Percentiles rank a stretch among this genome's conserved stretches.
Evolutionary conservation across 257 asterid genomes (phyloP).

Genomic region (Ehretia macrophylla): DNA sequence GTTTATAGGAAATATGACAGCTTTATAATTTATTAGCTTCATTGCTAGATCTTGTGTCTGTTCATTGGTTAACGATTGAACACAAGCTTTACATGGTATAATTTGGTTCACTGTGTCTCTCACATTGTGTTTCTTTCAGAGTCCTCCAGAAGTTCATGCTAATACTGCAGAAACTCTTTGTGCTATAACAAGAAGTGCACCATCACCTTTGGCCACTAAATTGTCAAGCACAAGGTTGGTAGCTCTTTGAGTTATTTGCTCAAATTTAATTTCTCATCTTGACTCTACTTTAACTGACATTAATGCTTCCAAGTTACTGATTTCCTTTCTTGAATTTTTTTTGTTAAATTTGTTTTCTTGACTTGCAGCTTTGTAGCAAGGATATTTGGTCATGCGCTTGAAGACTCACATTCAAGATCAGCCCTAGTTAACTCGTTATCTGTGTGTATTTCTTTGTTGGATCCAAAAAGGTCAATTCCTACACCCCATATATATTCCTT

Average conservation of each 20-base stretch:
- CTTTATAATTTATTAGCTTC: no score
- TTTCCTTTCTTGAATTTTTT: not conserved
- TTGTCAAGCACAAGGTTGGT: conserved; percentile 85
- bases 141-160: conserved; percentile 92
- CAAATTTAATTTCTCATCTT: conserved; percentile 9
- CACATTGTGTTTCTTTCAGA: conserved; percentile 36
- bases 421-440: conserved; percentile 82
- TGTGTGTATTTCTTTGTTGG: conserved; percentile 88
- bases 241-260: conserved; percentile 4
- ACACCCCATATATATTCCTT: conserved; percentile 67
- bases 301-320: not conserved
- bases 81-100: not conserved
- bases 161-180: conserved; percentile 95
- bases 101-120: not conserved
- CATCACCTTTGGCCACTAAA: conserved; percentile 87
- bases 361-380: conserved; percentile 77
- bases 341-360: conserved; percentile 16
- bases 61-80: no score
- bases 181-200: conserved; percentile 81
- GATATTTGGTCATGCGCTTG: conserved; percentile 87
- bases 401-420: conserved; percentile 73
- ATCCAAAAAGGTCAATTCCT: conserved; percentile 82
- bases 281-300: not conserved
- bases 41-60: no score
- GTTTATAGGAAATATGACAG: no score